Evolutionary conservation across 1,284 basidiomycete species (phyloP), one percentile per base, ranked within the genome.

Genomic region (Ceratorhiza oryzae-sativae): DNA sequence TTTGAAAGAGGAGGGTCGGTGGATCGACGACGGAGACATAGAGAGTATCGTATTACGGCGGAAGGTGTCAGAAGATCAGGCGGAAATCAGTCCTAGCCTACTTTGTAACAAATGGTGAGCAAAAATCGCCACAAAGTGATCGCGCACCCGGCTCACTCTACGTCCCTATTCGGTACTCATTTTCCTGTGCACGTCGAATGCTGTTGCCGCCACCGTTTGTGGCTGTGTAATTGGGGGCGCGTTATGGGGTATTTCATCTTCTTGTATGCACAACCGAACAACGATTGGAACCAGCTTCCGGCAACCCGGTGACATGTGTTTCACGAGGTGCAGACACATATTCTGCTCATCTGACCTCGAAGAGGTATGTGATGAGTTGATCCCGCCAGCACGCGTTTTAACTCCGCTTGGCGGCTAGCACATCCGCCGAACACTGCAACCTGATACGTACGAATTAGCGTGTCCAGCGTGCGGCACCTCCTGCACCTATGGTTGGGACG

Each of bases 11-110:
- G 46, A 65, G 36, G 62, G 62, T 2, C 62, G 62, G 13, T 65
- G 62, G 62, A 27, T 65, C 18, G 62, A 65, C 34, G 62, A 65
- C 32, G 62, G 62, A 20, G 62, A 65, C 32, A 65, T 65, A 23
- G 62, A 48, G 30, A 53, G 32, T n/a, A 65, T 65, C 27, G 48
- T 51, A 12, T 65, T 48, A 18, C 62, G 62, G 8, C 62, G 62
- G 27, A 41, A 45, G 10, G 48, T 65, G 13, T 46, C 62, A 12
- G 62, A 65, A 32, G 62, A 65, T 39, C 60, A 63, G 5, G 34
- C 23, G 25, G 60, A 48, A 34, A 39, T 46, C 18, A 25, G 30
- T 12, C 25, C 62, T 53, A 65, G 53, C 48, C 62, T 65, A 23
- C 36, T 65, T 23, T 65, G 62, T 53, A 65, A 65, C 48, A 6